Percentiles rank a stretch among this genome's conserved stretches.
Evolutionary conservation across 176 grass and related monocot genomes (phyloP).

Genomic region (Avena sativa): DNA sequence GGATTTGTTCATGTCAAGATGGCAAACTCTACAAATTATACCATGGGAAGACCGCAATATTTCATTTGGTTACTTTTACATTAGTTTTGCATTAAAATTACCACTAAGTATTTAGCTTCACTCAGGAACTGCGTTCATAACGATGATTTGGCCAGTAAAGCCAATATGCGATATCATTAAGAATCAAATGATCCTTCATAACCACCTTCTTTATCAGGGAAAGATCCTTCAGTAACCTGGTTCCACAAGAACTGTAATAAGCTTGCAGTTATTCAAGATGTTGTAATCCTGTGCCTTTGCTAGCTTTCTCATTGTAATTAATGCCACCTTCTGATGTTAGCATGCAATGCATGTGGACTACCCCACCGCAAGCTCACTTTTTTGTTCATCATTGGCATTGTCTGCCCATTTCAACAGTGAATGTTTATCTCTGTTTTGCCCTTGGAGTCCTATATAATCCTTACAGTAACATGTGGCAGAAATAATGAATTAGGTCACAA

Average conservation of each 20-base stretch:
- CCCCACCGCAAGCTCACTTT: neutral
- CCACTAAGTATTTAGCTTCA: neutral
- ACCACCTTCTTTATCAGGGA: neutral
- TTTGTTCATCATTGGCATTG: neutral
- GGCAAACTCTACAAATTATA: neutral
- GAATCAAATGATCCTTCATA: constrained; percentile 18
- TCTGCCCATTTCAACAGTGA: neutral
- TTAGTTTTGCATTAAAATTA: neutral
- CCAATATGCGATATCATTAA: neutral
- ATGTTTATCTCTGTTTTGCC: too few relatives aligned
- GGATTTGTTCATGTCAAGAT: neutral
- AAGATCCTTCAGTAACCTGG: neutral
- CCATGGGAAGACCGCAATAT: neutral
- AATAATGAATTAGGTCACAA: too few relatives aligned
- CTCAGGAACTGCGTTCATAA: neutral
- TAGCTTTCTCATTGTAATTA: constrained; percentile 1
- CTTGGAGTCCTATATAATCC: too few relatives aligned
- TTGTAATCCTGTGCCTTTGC: neutral
- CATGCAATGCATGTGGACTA: neutral
- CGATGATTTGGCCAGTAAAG: neutral
- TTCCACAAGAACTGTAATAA: neutral
- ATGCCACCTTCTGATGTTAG: neutral
- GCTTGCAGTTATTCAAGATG: constrained; percentile 23
- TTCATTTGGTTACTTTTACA: neutral
- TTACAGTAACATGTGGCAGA: too few relatives aligned